Evolutionary conservation across 2,329 filamentous ascomycete species (phyloP).

Genomic region (Gaeumannomyces sp.): DNA sequence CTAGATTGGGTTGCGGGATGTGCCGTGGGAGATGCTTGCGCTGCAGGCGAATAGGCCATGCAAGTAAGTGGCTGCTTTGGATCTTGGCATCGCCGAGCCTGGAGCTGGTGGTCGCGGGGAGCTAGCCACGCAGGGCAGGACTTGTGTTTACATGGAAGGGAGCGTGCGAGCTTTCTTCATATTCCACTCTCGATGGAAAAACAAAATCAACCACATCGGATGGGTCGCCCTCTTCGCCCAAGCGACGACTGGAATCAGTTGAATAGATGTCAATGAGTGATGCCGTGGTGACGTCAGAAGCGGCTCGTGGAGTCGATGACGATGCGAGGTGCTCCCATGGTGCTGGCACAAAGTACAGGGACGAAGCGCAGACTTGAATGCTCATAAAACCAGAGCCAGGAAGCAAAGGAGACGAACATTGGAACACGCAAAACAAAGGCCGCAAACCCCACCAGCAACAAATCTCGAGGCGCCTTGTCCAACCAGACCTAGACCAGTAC

Average conservation of each 20-base stretch:
- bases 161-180: not conserved
- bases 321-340: not conserved
- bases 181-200: not conserved
- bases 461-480: not conserved
- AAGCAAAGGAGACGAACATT: too few species aligned
- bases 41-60: not conserved
- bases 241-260: too few species aligned
- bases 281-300: not conserved
- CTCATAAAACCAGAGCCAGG: too few species aligned
- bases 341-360: too few species aligned
- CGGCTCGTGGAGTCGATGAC: not conserved
- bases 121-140: too few species aligned
- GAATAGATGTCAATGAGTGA: not conserved
- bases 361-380: too few species aligned
- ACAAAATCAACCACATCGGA: too few species aligned
- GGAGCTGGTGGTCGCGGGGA: too few species aligned
- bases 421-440: too few species aligned
- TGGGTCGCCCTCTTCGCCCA: not conserved
- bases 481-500: not conserved
- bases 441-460: not conserved
- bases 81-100: not conserved
- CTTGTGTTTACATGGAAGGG: too few species aligned
- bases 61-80: too few species aligned
- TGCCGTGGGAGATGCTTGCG: too few species aligned
- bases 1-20: not conserved